Evolutionary conservation across 179 eudicot species (phyloP).

Genomic region (Patellifolia procumbens): DNA sequence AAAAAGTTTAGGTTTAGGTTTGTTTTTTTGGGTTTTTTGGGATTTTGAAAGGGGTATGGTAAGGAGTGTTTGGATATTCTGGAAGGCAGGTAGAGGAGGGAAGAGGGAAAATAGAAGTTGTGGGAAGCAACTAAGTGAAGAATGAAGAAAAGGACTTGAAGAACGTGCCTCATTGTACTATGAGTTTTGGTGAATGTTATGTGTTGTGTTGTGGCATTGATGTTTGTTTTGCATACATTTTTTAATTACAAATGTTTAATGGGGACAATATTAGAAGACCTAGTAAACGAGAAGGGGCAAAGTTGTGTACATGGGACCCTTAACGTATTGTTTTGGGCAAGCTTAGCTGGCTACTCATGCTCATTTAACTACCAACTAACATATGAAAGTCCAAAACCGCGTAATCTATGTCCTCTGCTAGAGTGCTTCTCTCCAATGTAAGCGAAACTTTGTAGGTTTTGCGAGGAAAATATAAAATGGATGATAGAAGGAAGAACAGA

Average conservation of each 20-base stretch:
- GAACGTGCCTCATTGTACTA: slow-evolving; percentile 40
- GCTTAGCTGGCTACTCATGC: slow-evolving; percentile 12
- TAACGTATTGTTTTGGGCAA: not conserved
- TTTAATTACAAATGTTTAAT: not conserved
- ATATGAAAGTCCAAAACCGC: slow-evolving; percentile 28
- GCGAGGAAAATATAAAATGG: no score
- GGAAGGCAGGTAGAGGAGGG: slow-evolving; percentile 11
- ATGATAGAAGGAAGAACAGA: no score
- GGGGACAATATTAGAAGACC: slow-evolving; percentile 15
- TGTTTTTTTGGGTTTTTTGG: not conserved
- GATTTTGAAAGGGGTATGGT: slow-evolving; percentile 12
- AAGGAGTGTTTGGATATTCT: slow-evolving; percentile 10
- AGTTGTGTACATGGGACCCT: slow-evolving; percentile 7
- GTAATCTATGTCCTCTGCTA: slow-evolving; percentile 7
- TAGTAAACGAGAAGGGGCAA: not conserved
- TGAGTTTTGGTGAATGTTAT: slow-evolving; percentile 1
- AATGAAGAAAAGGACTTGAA: slow-evolving; percentile 20
- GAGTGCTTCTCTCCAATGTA: not conserved
- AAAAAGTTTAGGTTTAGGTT: not conserved
- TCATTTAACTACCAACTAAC: slow-evolving; percentile 24
- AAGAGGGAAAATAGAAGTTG: slow-evolving; percentile 24
- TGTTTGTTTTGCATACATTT: slow-evolving; percentile 5
- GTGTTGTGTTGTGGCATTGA: not conserved
- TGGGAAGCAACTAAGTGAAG: slow-evolving; percentile 43
- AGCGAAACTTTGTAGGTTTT: not conserved